Percentiles rank a stretch among this genome's conserved stretches.
phyloP scores from a whole-genome alignment of 1,284 basidiomycete species.

The Ganoderma multipileum region DNA sequence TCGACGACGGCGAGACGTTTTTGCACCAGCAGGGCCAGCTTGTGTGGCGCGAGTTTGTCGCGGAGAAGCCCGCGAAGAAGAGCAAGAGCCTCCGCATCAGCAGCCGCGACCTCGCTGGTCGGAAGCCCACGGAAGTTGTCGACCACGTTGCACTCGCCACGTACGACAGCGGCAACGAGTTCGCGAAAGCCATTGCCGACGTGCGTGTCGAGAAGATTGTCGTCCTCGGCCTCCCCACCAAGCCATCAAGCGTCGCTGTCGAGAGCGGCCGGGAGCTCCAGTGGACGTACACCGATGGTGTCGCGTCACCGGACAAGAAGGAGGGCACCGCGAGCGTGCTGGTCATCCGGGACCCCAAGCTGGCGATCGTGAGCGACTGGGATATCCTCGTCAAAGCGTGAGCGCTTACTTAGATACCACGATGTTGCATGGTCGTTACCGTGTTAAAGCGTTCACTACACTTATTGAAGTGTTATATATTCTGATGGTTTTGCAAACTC shows the following conservation, averaged over 20 bases:
- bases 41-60: slow-evolving; percentile 82
- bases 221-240: slow-evolving; percentile 73
- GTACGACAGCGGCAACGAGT: slow-evolving; percentile 69
- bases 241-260: slow-evolving; percentile 66
- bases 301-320: slow-evolving; percentile 56
- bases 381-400: slow-evolving; percentile 50
- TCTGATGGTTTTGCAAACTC: slow-evolving; percentile 3
- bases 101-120: slow-evolving; percentile 61
- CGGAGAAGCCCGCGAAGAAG: slow-evolving; percentile 51
- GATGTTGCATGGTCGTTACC: neutral
- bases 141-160: slow-evolving; percentile 54
- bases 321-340: slow-evolving; percentile 71
- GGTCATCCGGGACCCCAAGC: slow-evolving; percentile 80
- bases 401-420: neutral
- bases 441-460: neutral
- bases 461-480: neutral
- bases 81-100: slow-evolving; percentile 54
- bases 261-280: slow-evolving; percentile 56
- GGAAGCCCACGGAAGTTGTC: slow-evolving; percentile 53
- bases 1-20: slow-evolving; percentile 94
- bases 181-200: slow-evolving; percentile 66
- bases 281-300: slow-evolving; percentile 63
- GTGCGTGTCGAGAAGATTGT: slow-evolving; percentile 86
- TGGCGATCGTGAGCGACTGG: slow-evolving; percentile 77
- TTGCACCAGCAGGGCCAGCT: slow-evolving; percentile 81